phyloP scores from a whole-genome alignment of 2,329 filamentous ascomycete species.

The Phaeophleospora eucalypticola region DNA sequence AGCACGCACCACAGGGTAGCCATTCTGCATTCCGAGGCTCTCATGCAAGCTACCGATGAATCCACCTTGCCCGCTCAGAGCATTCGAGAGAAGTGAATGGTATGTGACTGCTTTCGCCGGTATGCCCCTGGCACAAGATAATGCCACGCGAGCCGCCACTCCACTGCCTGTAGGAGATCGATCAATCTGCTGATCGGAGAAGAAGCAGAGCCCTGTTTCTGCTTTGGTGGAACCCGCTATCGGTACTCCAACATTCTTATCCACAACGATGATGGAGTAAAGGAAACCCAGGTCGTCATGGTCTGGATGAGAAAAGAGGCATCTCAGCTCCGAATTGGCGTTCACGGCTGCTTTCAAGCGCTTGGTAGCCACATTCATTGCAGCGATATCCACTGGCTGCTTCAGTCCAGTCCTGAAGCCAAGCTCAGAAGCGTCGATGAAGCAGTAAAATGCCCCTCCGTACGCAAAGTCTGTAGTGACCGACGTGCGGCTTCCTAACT shows the following conservation, averaged over 20 bases:
- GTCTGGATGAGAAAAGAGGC: constrained; percentile 24
- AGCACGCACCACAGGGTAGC: constrained; percentile 9
- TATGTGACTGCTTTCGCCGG: constrained; percentile 6
- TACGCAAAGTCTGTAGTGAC: constrained; percentile 39
- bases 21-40: constrained; percentile 1
- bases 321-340: constrained; percentile 27
- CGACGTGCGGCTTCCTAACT: constrained; percentile 28
- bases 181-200: constrained; percentile 48
- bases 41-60: constrained; percentile 14
- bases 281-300: constrained; percentile 30
- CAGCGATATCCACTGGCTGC: constrained; percentile 27
- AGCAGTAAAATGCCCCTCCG: constrained; percentile 44
- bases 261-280: constrained; percentile 42
- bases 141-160: constrained; percentile 31
- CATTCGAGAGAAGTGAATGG: constrained; percentile 17
- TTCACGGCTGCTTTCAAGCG: constrained; percentile 34
- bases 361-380: constrained; percentile 32
- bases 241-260: constrained; percentile 22
- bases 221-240: constrained; percentile 23
- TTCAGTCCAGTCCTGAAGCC: constrained; percentile 36
- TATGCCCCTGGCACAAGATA: constrained; percentile 15
- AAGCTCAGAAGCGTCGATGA: constrained; percentile 37
- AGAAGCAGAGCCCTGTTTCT: constrained; percentile 38
- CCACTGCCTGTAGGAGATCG: constrained; percentile 37
- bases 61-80: constrained; percentile 8